These are phyloP conservation scores for Fusarium circinatum DNA, from an alignment of 2,329 filamentous ascomycete species.

Conservation along the genomic window DNA sequence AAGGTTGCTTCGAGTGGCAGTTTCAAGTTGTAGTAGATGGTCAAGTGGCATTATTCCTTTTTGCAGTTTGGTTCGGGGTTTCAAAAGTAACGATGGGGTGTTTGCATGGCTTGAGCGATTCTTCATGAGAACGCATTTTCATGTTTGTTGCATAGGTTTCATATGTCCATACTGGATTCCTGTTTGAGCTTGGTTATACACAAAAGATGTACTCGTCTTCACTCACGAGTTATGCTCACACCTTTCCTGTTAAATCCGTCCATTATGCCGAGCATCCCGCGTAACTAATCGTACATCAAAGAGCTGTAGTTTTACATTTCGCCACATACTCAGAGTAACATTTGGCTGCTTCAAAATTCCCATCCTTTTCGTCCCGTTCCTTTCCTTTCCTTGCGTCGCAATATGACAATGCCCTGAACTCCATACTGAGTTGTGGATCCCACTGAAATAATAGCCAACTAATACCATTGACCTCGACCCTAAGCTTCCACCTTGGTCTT, in stretches of 20 bases:
- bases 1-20: conserved; percentile 64
- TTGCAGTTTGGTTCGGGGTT: conserved; percentile 9
- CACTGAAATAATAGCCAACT: neutral
- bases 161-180: conserved; percentile 1
- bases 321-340: neutral
- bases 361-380: conserved; percentile 4
- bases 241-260: neutral
- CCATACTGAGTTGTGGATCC: conserved; percentile 4
- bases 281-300: conserved; percentile 22
- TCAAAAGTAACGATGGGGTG: conserved; percentile 27
- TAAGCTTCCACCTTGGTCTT: conserved; percentile 51
- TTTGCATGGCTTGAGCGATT: conserved; percentile 38
- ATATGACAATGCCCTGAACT: conserved; percentile 28
- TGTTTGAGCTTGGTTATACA: neutral
- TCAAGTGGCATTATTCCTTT: neutral
- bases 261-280: neutral
- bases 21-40: conserved; percentile 69
- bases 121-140: conserved; percentile 35
- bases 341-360: conserved; percentile 1
- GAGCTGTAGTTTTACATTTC: conserved; percentile 8
- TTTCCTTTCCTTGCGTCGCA: neutral
- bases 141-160: conserved; percentile 24
- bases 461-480: neutral
- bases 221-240: neutral
- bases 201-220: neutral